Conservation (phyloP, 306 rosid species). For the Castanea crenata region DNA sequence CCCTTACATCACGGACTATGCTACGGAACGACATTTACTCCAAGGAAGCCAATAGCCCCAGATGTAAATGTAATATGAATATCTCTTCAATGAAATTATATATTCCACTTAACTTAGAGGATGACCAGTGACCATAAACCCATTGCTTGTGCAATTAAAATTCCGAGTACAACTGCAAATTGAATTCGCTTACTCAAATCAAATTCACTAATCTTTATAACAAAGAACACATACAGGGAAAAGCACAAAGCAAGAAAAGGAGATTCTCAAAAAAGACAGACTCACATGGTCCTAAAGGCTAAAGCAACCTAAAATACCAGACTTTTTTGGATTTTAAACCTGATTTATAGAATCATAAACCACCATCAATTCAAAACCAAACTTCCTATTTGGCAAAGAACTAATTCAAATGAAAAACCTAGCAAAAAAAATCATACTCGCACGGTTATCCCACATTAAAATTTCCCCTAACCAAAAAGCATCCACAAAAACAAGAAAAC, state of each 20-base stretch:
- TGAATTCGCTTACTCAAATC: constrained; percentile 38
- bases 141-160: background rate
- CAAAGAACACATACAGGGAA: constrained; percentile 45
- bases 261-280: constrained; percentile 59
- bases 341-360: constrained; percentile 9
- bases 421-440: constrained; percentile 12
- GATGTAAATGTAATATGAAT: constrained; percentile 8
- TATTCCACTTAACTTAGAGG: constrained; percentile 22
- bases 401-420: constrained; percentile 21
- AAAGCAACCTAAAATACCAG: constrained; percentile 48
- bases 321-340: constrained; percentile 44
- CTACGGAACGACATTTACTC: constrained; percentile 90
- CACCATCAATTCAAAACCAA: constrained; percentile 18
- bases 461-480: background rate
- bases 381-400: constrained; percentile 18
- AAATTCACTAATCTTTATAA: constrained; percentile 39
- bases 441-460: background rate
- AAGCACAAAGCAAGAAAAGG: constrained; percentile 60
- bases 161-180: constrained; percentile 49
- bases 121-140: constrained; percentile 15
- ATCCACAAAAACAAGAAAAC: background rate
- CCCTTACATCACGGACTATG: constrained; percentile 86
- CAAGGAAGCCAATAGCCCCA: constrained; percentile 25
- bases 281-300: constrained; percentile 63
- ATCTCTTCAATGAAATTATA: constrained; percentile 20